Base-by-base conservation (phyloP, 2,329 filamentous ascomycete species). In the Nothophoma quercina region DNA sequence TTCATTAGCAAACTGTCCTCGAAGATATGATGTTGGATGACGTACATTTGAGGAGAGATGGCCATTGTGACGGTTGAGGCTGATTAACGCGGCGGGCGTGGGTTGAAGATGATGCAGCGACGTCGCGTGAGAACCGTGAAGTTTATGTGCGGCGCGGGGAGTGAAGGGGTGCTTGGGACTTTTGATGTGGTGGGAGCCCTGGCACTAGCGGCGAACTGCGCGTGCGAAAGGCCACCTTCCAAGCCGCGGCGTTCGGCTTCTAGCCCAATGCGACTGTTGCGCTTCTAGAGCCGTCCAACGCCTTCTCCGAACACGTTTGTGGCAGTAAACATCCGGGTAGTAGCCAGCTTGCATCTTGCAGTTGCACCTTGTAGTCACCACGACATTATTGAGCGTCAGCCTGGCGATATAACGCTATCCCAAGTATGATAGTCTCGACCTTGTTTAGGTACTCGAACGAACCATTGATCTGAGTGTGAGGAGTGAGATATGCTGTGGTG, bases 1-100 rank as follows among this genome's bases (percentile, higher is more conserved):
- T 22, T 26, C 7, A 58, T 73, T 68, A 74, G 68, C 61, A 62
- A 52, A 33, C 41, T 42, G 52, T 56, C 12, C n/a, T 46, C 23
- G 28, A 40, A 33, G 16, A 21, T 18, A 19, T 28, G 21, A 42
- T 15, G 21, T 39, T 2, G 8, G 15, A 33, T 34, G 32, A 65
- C 69, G 34, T 70, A 72, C 71, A 74, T 63, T 59, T 74, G 71
- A 30, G 71, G 71, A 47, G 66, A 73, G 65, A 74, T 65, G 8
- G 70, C 71, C 71, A 74, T 74, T 53, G 55, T 62, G 63, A 51
- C 7, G 33, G 44, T 28, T 43, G 56, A 9, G 38, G 36, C 30
- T 21, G 30, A 7, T 19, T 15, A 38, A n/a, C 30, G 42, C 12
- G 23, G 18, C 12, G 13, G 18, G 21, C 34, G 15, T 23, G 33